A percentile compares a stretch with the other conserved stretches of the same genome.
Conservation (phyloP, 2,329 filamentous ascomycete species). For the Fusarium subtropicale region DNA sequence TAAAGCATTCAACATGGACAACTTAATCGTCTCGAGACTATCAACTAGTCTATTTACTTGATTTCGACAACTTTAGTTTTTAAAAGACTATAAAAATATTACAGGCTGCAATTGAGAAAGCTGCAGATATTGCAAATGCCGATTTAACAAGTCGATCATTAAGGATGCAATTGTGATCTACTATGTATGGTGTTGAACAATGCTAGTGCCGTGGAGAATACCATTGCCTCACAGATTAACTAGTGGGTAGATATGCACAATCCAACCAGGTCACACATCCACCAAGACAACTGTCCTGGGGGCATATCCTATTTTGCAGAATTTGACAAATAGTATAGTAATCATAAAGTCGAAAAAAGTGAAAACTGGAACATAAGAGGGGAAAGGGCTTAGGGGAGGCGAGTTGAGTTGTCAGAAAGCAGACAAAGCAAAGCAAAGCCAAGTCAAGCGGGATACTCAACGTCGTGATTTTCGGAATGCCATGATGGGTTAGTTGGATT, state of each 20-base stretch:
- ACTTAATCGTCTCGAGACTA: background rate
- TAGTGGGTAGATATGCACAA: background rate
- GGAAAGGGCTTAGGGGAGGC: background rate
- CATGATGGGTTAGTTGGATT: slow-evolving; percentile 28
- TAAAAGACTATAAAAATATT: too few relatives aligned
- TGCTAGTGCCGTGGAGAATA: background rate
- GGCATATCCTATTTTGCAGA: background rate
- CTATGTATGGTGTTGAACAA: background rate
- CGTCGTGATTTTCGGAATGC: slow-evolving; percentile 14
- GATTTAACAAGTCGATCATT: background rate
- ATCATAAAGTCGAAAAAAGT: background rate
- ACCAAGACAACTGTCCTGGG: background rate
- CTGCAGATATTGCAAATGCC: background rate
- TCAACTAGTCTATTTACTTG: background rate
- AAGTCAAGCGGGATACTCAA: background rate
- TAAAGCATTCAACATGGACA: too few relatives aligned
- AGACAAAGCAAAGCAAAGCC: background rate
- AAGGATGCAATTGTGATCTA: background rate
- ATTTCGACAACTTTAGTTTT: background rate
- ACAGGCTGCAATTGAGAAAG: background rate
- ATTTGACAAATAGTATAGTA: background rate
- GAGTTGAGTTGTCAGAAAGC: slow-evolving; percentile 6
- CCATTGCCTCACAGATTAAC: background rate
- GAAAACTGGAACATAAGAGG: background rate
- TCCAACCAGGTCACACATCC: background rate